Conservation (phyloP, 2,329 filamentous ascomycete genomes). For the Talaromyces rugulosus region DNA sequence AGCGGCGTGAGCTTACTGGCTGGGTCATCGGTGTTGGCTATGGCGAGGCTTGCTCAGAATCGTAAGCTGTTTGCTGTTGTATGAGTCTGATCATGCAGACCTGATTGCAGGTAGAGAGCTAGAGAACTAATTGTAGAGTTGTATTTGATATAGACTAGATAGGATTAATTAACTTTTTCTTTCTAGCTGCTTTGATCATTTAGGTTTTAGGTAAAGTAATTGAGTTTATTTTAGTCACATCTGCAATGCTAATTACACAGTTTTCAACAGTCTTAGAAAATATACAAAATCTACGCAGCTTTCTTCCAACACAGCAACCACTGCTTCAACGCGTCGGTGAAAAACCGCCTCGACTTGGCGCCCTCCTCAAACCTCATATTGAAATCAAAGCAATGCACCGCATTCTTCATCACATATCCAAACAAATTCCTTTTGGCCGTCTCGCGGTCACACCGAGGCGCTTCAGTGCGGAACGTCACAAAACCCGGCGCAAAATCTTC, state of each 20-base stretch:
- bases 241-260: not conserved
- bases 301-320: conserved; percentile 45
- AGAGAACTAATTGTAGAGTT: not conserved
- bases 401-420: conserved; percentile 43
- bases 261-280: not conserved
- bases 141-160: not conserved
- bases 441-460: conserved; percentile 41
- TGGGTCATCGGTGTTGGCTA: conserved; percentile 23
- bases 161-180: not conserved
- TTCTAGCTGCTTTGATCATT: not conserved
- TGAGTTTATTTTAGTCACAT: not conserved
- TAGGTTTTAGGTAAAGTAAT: not conserved
- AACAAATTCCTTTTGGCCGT: conserved; percentile 40
- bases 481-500: conserved; percentile 37
- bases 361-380: conserved; percentile 28
- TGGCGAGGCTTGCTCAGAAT: conserved; percentile 20
- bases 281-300: conserved; percentile 2
- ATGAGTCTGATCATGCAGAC: conserved; percentile 3
- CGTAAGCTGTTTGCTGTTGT: conserved; percentile 14
- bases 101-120: not conserved
- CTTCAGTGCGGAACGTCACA: conserved; percentile 33
- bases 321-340: conserved; percentile 34
- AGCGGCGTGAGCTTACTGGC: conserved; percentile 28
- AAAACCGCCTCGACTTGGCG: conserved; percentile 35
- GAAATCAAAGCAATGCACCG: conserved; percentile 50